Conservation (phyloP, 345 rosid genomes). For the Passiflora organensis region DNA sequence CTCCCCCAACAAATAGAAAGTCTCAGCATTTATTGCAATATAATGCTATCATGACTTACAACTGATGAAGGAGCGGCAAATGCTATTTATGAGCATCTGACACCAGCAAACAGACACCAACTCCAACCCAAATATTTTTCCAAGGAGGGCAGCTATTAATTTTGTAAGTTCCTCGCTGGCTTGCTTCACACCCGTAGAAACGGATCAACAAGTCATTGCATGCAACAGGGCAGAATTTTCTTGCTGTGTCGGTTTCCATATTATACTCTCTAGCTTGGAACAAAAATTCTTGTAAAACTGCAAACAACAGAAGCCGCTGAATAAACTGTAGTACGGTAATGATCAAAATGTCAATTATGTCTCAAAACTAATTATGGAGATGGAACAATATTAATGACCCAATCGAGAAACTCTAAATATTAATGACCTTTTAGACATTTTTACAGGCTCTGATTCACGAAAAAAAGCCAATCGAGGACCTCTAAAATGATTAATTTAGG, state of each 20-base stretch:
- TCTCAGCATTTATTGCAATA: too few relatives aligned
- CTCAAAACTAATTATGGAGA: too few relatives aligned
- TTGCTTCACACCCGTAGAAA: conserved; percentile 26
- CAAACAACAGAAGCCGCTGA: conserved; percentile 5
- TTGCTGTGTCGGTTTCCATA: conserved; percentile 66
- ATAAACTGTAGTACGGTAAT: too few relatives aligned
- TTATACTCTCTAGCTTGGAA: conserved; percentile 58
- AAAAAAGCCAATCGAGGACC: too few relatives aligned
- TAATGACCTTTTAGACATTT: too few relatives aligned
- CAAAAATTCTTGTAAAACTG: conserved; percentile 86
- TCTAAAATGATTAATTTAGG: too few relatives aligned
- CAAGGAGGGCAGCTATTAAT: neutral
- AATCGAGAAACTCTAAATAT: too few relatives aligned
- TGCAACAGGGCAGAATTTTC: conserved; percentile 35
- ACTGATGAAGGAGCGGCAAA: neutral
- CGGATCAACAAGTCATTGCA: conserved; percentile 47
- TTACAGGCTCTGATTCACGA: too few relatives aligned
- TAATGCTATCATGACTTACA: too few relatives aligned
- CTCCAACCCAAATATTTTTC: neutral
- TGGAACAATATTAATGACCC: too few relatives aligned
- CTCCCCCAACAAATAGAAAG: too few relatives aligned
- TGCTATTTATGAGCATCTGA: neutral
- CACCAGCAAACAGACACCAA: neutral
- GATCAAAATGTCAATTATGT: too few relatives aligned
- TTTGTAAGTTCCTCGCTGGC: neutral